A percentile compares a stretch with the other conserved stretches of the same genome.
Evolutionary conservation across 768 basidiomycete genomes (phyloP).

Genomic region (Lentinula detonsa): DNA sequence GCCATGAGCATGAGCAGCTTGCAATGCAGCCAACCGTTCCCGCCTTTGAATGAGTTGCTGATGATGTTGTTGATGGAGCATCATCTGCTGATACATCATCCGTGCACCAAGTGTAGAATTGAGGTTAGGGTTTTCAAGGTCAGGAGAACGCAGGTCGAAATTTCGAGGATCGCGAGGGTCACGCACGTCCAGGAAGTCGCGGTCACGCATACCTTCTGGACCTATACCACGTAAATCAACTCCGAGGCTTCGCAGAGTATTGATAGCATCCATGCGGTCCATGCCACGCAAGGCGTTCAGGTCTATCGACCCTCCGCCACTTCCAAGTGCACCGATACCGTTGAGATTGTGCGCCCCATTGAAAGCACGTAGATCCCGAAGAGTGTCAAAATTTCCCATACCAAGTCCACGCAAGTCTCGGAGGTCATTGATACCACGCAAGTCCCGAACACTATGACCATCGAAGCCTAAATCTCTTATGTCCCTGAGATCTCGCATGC

Average conservation of each 20-base stretch:
- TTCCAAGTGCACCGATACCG: not conserved
- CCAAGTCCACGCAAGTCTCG: not conserved
- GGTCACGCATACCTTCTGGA: not conserved
- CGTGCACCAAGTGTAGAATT: not conserved
- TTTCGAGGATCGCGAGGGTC: not conserved
- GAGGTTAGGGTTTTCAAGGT: not conserved
- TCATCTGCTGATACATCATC: conserved; percentile 5
- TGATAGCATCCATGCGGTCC: not conserved
- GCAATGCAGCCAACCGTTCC: not conserved
- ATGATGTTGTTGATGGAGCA: conserved; percentile 5
- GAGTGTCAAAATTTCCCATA: not conserved
- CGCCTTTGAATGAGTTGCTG: not conserved
- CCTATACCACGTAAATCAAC: not conserved
- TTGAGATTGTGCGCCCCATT: not conserved
- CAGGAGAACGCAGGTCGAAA: not conserved
- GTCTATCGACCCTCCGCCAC: not conserved
- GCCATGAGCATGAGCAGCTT: not conserved
- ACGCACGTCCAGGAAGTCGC: not conserved
- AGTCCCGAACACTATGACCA: not conserved
- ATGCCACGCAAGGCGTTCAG: not conserved
- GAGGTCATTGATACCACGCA: not conserved
- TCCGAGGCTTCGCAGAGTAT: not conserved
- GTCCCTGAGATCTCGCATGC: not conserved
- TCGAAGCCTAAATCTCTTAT: not conserved
- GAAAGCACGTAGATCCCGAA: not conserved